Evolutionary conservation across 805 yeast species (phyloP).

Genomic region (Ogataea zsoltii): DNA sequence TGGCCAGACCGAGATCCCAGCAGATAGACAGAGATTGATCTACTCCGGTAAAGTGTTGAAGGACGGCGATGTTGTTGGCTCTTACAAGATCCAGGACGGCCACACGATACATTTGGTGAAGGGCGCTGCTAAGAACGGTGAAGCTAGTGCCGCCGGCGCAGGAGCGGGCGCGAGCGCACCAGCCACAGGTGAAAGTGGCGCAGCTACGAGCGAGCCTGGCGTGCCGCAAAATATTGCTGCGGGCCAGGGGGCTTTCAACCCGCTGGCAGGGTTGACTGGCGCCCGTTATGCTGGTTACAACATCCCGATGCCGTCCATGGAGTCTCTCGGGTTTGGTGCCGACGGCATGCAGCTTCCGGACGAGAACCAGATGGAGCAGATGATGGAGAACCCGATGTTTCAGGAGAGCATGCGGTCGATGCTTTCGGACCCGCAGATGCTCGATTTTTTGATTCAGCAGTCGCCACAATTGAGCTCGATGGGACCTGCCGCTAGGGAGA

Average conservation of each 20-base stretch:
- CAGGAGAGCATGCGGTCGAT: constrained; percentile 81
- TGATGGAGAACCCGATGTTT: constrained; percentile 80
- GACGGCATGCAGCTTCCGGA: constrained; percentile 86
- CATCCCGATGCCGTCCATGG: constrained; percentile 81
- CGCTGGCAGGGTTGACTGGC: constrained; percentile 88
- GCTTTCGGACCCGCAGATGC: constrained; percentile 85
- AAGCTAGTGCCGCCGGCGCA: constrained; percentile 27
- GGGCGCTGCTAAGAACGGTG: constrained; percentile 52
- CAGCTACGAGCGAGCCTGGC: constrained; percentile 26
- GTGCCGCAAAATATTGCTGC: constrained; percentile 83
- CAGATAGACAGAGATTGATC: constrained; percentile 82
- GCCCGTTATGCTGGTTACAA: constrained; percentile 92
- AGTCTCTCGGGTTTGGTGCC: constrained; percentile 66
- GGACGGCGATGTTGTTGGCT: constrained; percentile 70
- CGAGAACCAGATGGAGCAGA: constrained; percentile 68
- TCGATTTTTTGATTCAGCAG: constrained; percentile 76
- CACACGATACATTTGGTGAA: constrained; percentile 89
- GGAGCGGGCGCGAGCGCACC: constrained; percentile 22
- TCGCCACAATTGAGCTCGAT: constrained; percentile 80
- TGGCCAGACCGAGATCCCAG: constrained; percentile 62
- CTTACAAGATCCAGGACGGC: constrained; percentile 81
- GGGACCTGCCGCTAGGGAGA: constrained; percentile 87
- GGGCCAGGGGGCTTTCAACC: constrained; percentile 87
- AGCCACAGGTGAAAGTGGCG: constrained; percentile 23
- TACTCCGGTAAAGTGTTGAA: constrained; percentile 93